phyloP scores from a whole-genome alignment of 2,329 filamentous ascomycete species.

The Cladosporium sp. region DNA sequence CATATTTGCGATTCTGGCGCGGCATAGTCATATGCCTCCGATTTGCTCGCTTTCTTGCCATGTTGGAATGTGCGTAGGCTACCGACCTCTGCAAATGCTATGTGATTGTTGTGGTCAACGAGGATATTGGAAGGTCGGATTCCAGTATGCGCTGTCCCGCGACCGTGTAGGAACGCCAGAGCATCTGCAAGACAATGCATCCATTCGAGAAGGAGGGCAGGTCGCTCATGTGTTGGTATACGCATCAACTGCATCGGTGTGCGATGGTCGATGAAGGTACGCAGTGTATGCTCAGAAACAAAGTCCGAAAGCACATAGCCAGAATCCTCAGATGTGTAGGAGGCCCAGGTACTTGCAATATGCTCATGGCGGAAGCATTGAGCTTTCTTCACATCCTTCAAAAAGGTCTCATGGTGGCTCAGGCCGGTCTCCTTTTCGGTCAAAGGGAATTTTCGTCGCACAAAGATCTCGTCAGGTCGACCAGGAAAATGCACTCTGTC shows the following conservation, averaged over 20 bases:
- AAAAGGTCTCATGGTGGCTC: conserved; percentile 45
- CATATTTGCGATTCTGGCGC: conserved; percentile 60
- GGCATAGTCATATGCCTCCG: conserved; percentile 67
- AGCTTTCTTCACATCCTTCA: conserved; percentile 56
- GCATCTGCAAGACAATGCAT: conserved; percentile 68
- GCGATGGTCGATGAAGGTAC: conserved; percentile 59
- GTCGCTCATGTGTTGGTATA: conserved; percentile 55
- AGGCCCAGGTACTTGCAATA: conserved; percentile 65
- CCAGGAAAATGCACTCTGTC: conserved; percentile 63
- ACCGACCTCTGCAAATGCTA: conserved; percentile 62
- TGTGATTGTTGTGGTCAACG: conserved; percentile 59
- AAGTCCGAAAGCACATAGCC: conserved; percentile 66
- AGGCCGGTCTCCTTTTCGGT: conserved; percentile 25
- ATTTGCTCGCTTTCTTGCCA: conserved; percentile 55
- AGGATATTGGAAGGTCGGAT: conserved; percentile 68
- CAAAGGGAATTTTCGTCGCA: conserved; percentile 30
- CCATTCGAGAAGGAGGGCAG: conserved; percentile 64
- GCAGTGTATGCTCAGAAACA: conserved; percentile 61
- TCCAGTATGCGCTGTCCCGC: conserved; percentile 59
- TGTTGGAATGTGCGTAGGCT: conserved; percentile 46
- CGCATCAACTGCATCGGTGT: conserved; percentile 59
- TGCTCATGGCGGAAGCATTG: conserved; percentile 61
- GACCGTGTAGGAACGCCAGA: conserved; percentile 61
- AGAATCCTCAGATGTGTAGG: conserved; percentile 60
- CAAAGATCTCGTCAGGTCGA: conserved; percentile 49